Conservation (phyloP, 768 basidiomycete species). For the Dacryopinax primogenitus region DNA sequence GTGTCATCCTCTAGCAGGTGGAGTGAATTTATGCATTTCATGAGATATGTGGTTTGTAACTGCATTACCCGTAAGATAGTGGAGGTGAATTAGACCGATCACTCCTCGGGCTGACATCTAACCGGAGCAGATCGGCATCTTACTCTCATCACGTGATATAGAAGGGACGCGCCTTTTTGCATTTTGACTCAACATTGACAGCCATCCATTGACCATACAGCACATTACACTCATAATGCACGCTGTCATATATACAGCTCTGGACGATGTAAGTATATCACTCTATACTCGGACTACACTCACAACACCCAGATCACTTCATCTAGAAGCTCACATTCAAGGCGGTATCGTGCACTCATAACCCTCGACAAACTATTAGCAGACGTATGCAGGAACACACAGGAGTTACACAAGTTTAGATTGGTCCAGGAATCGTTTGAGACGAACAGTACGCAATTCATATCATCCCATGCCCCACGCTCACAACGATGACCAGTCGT, state of each 20-base stretch:
- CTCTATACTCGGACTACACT: not conserved
- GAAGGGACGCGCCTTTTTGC: no score
- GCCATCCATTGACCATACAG: no score
- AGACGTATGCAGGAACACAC: conserved; percentile 39
- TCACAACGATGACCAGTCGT: conserved; percentile 39
- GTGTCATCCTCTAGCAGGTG: no score
- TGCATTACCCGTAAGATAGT: no score
- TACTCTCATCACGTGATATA: no score
- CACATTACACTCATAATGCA: conserved; percentile 38
- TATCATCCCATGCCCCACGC: not conserved
- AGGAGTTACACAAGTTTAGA: conserved; percentile 42
- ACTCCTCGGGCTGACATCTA: no score
- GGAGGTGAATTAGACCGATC: no score
- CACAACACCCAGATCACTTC: conserved; percentile 50
- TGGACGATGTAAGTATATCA: not conserved
- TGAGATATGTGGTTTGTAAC: no score
- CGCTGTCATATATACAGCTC: conserved; percentile 50
- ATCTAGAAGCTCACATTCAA: conserved; percentile 40
- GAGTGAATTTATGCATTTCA: no score
- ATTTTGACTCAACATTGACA: no score
- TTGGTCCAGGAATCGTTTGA: conserved; percentile 68
- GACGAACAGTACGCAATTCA: conserved; percentile 67
- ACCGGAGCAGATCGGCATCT: no score
- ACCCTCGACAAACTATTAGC: conserved; percentile 30
- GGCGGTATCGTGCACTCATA: conserved; percentile 43